Percentiles rank a stretch among this genome's conserved stretches.
Conservation (phyloP, 495 filamentous ascomycete species). For the Penicillium diatomitis region DNA sequence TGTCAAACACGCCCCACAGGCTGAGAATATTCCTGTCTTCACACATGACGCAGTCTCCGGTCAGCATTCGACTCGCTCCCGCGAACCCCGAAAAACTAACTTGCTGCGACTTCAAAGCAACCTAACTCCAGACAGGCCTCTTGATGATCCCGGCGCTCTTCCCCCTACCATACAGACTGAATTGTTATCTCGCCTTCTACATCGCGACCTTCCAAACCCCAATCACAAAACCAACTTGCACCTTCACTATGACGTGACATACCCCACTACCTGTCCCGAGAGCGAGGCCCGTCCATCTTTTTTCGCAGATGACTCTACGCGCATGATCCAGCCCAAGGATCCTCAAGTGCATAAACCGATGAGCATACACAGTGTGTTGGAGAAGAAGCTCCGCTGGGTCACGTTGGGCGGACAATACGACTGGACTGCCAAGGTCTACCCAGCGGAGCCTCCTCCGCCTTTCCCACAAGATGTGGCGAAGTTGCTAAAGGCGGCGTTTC, state of each 20-base stretch:
- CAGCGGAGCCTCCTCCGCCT: slow-evolving; percentile 49
- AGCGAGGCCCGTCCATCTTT: slow-evolving; percentile 32
- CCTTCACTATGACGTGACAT: slow-evolving; percentile 68
- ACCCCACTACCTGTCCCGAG: slow-evolving; percentile 32
- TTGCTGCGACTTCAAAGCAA: slow-evolving; percentile 4
- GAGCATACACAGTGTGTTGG: slow-evolving; percentile 52
- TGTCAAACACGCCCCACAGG: slow-evolving; percentile 14
- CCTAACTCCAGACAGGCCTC: slow-evolving; percentile 48
- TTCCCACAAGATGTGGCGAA: slow-evolving; percentile 66
- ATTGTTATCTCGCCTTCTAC: slow-evolving; percentile 61
- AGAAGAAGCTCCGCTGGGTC: slow-evolving; percentile 80
- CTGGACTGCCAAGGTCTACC: slow-evolving; percentile 81
- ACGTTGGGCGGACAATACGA: slow-evolving; percentile 92
- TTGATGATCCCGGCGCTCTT: slow-evolving; percentile 65
- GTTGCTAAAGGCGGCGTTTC: slow-evolving; percentile 58
- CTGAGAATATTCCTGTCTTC: slow-evolving; percentile 38
- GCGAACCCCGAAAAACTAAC: slow-evolving; percentile 23
- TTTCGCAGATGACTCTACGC: slow-evolving; percentile 35
- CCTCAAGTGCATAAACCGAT: slow-evolving; percentile 59
- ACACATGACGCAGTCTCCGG: slow-evolving; percentile 34
- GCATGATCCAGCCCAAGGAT: slow-evolving; percentile 51
- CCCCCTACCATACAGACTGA: slow-evolving; percentile 52
- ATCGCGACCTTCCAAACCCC: slow-evolving; percentile 69
- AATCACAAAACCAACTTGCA: slow-evolving; percentile 79
- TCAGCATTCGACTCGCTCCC: slow-evolving; percentile 21